Conservation (phyloP, 2,329 filamentous ascomycete species). For the Aureobasidium sp. region DNA sequence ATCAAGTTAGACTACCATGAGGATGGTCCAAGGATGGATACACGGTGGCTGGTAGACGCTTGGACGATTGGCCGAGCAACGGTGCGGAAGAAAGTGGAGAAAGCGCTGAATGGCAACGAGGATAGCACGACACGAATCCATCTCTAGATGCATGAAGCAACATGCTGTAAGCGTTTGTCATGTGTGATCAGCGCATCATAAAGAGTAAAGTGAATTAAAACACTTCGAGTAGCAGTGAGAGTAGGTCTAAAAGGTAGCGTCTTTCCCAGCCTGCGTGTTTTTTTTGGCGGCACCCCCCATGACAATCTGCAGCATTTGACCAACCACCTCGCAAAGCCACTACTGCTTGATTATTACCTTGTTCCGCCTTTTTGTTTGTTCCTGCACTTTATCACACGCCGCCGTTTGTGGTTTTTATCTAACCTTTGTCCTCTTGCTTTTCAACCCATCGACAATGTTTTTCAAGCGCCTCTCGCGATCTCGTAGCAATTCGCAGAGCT, state of each 20-base stretch:
- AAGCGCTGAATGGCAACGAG: constrained; percentile 3
- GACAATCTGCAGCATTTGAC: neutral
- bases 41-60: constrained; percentile 8
- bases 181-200: neutral
- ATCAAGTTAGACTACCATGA: neutral
- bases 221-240: neutral
- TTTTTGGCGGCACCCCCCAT: neutral
- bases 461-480: constrained; percentile 40
- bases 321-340: constrained; percentile 11
- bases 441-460: constrained; percentile 30
- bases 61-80: constrained; percentile 4
- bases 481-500: constrained; percentile 38
- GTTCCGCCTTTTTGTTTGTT: constrained; percentile 4
- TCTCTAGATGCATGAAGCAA: neutral
- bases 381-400: neutral
- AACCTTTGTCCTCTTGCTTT: constrained; percentile 12
- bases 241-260: neutral
- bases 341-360: constrained; percentile 7
- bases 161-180: neutral
- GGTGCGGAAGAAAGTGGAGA: neutral
- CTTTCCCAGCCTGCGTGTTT: constrained; percentile 6
- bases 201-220: neutral
- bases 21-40: neutral
- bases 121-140: neutral
- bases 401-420: constrained; percentile 9